Evolutionary conservation across 345 rosid species (phyloP).

Genomic region (Eucalyptus erythrocorys): DNA sequence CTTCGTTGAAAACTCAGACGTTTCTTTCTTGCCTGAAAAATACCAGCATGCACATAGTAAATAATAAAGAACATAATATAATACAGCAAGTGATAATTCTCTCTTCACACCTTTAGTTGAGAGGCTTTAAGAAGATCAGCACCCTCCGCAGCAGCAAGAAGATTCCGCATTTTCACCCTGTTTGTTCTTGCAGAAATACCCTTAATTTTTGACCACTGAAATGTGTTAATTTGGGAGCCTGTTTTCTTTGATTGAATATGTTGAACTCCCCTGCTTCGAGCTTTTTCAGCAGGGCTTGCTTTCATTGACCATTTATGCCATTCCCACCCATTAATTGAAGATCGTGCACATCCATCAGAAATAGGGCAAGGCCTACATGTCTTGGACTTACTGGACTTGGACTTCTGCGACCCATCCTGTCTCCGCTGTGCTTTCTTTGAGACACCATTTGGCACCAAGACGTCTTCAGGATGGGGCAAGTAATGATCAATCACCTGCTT

Average conservation of each 20-base stretch:
- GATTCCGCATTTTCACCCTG: slow-evolving; percentile 91
- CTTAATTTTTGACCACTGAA: slow-evolving; percentile 37
- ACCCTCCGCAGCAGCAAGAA: slow-evolving; percentile 97
- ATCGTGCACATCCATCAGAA: slow-evolving; percentile 88
- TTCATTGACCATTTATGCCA: slow-evolving; percentile 89
- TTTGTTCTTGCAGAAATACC: slow-evolving; percentile 95
- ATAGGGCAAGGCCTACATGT: slow-evolving; percentile 33
- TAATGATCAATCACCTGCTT: slow-evolving; percentile 18
- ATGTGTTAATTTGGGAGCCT: slow-evolving; percentile 33
- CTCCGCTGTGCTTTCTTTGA: slow-evolving; percentile 14
- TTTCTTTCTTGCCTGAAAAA: slow-evolving; percentile 84
- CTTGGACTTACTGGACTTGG: slow-evolving; percentile 22
- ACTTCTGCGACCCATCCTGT: slow-evolving; percentile 11
- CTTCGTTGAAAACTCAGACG: slow-evolving; percentile 83
- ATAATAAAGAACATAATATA: background rate
- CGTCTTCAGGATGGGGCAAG: slow-evolving; percentile 17
- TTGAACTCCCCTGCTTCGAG: slow-evolving; percentile 58
- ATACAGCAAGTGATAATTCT: background rate
- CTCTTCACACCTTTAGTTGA: slow-evolving; percentile 65
- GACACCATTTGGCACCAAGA: slow-evolving; percentile 11
- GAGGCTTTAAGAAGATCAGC: slow-evolving; percentile 89
- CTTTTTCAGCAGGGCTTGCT: slow-evolving; percentile 77
- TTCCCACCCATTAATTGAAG: slow-evolving; percentile 85
- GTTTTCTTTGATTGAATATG: slow-evolving; percentile 14
- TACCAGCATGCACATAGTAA: background rate